Evolutionary conservation across 495 filamentous ascomycete genomes (phyloP).

Genomic region (Wilcoxina mikolae): DNA sequence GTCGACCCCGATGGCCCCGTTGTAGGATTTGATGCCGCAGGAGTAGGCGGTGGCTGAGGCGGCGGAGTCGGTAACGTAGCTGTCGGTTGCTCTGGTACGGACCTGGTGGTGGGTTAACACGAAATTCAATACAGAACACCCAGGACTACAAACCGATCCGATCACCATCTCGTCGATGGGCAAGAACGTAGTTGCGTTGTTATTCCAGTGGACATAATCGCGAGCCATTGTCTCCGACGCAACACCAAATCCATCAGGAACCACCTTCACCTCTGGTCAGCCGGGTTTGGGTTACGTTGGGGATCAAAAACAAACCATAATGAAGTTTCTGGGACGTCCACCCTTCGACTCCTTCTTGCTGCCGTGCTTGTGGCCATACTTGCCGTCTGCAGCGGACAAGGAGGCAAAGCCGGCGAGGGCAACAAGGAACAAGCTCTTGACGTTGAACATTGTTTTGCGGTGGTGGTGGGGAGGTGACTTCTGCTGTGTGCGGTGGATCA

Average conservation of each 20-base stretch:
- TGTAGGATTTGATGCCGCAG: slow-evolving; percentile 29
- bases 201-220: slow-evolving; percentile 24
- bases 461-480: too few species aligned
- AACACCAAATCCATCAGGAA: slow-evolving; percentile 25
- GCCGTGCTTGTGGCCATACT: neutral
- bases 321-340: slow-evolving; percentile 25
- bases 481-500: too few species aligned
- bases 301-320: slow-evolving; percentile 24
- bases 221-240: slow-evolving; percentile 29
- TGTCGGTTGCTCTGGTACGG: slow-evolving; percentile 26
- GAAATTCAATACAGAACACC: too few species aligned
- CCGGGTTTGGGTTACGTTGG: slow-evolving; percentile 3
- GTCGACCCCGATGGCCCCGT: slow-evolving; percentile 26
- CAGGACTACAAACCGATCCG: too few species aligned
- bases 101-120: too few species aligned
- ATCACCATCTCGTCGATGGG: slow-evolving; percentile 30
- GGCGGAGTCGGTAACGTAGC: slow-evolving; percentile 30
- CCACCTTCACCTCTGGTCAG: slow-evolving; percentile 11
- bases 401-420: slow-evolving; percentile 14
- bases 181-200: slow-evolving; percentile 25
- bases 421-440: slow-evolving; percentile 15
- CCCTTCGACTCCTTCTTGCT: neutral
- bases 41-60: slow-evolving; percentile 29
- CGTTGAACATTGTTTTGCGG: slow-evolving; percentile 1
- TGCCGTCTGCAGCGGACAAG: slow-evolving; percentile 1